Conservation (phyloP, 345 rosid genomes). For the Eucalyptus marginata region DNA sequence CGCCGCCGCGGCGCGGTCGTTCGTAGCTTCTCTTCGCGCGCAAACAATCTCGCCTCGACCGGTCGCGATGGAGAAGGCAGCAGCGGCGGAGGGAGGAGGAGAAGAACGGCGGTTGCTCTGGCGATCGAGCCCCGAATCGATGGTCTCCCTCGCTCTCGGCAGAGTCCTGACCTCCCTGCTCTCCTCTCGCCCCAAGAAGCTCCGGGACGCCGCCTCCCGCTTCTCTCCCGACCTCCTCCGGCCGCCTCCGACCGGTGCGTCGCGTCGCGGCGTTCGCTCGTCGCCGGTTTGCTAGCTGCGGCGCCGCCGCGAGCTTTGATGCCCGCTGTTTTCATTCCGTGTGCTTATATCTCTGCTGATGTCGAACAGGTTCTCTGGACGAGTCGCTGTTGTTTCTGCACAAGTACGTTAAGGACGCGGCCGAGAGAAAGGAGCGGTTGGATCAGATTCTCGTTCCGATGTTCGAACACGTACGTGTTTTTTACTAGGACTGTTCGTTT, state of each 20-base stretch:
- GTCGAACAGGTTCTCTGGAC: conserved; percentile 39
- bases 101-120: conserved; percentile 24
- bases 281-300: neutral
- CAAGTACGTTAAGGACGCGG: conserved; percentile 43
- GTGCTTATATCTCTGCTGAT: neutral
- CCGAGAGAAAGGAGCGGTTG: conserved; percentile 26
- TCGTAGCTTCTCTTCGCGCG: neutral
- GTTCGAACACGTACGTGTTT: conserved; percentile 39
- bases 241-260: conserved; percentile 30
- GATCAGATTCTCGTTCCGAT: conserved; percentile 66
- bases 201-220: conserved; percentile 38
- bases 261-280: neutral
- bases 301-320: neutral
- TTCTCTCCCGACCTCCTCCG: conserved; percentile 29
- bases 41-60: neutral
- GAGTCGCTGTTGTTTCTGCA: conserved; percentile 58
- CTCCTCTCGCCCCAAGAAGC: conserved; percentile 55
- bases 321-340: neutral
- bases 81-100: conserved; percentile 10
- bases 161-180: conserved; percentile 52
- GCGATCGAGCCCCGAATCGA: conserved; percentile 38
- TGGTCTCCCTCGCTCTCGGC: conserved; percentile 51
- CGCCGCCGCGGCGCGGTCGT: neutral
- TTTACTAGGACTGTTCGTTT: neutral
- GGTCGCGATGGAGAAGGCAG: neutral